Conservation (phyloP, 352 stramenopile species). For the Pythium phragmitis region DNA sequence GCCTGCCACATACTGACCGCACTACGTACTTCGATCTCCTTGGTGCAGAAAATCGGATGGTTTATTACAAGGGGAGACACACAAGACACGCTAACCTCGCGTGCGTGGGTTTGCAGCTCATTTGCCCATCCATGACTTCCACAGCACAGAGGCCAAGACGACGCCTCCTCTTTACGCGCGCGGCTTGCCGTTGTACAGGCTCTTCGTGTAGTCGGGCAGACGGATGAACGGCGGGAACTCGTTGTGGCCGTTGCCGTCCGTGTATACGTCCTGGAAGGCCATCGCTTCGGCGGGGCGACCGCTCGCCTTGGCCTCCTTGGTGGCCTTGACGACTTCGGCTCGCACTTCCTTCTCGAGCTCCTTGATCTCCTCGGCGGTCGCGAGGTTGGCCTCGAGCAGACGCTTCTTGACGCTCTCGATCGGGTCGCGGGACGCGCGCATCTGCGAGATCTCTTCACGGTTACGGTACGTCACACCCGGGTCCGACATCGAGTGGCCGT, state of each 20-base stretch:
- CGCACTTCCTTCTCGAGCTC: conserved; percentile 98
- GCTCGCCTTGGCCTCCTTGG: conserved; percentile 91
- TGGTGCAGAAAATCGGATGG: background rate
- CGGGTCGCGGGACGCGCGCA: conserved; percentile 97
- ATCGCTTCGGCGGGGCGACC: conserved; percentile 44
- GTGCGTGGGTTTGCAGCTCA: background rate
- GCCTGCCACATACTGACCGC: background rate
- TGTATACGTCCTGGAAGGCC: conserved; percentile 90
- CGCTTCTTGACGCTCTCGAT: conserved; percentile 99
- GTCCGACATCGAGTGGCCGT: conserved; percentile 99
- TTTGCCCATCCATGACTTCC: background rate
- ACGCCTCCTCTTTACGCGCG: conserved; percentile 9
- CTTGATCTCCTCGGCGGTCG: conserved; percentile 98
- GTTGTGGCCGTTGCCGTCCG: conserved; percentile 86
- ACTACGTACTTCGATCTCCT: too few relatives aligned
- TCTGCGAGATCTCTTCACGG: conserved; percentile 99
- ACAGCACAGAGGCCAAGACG: background rate
- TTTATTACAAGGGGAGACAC: conserved; percentile 6
- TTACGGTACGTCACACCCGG: conserved; percentile 99
- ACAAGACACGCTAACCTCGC: conserved; percentile 4
- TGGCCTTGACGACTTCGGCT: conserved; percentile 96
- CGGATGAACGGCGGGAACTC: conserved; percentile 96
- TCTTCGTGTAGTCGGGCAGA: conserved; percentile 96
- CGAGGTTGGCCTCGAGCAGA: conserved; percentile 93
- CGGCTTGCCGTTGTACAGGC: conserved; percentile 85